Evolutionary conservation across 78 protist genomes (phyloP).

Genomic region (Trichosphaerium sp.): DNA sequence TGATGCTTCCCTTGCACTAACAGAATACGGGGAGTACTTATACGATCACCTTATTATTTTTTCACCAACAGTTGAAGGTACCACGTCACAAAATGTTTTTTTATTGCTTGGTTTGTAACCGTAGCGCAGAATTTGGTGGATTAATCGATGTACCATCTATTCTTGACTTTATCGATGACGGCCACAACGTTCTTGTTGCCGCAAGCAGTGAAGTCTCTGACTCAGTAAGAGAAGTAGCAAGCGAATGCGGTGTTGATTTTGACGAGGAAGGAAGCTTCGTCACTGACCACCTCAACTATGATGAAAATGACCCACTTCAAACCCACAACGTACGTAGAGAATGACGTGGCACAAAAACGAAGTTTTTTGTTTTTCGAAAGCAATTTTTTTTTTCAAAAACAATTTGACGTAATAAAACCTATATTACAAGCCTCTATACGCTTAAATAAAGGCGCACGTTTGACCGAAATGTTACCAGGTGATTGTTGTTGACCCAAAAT

Average conservation of each 20-base stretch:
- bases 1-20: constrained; percentile 3
- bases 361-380: too few species aligned
- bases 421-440: too few species aligned
- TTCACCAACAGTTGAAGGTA: constrained; percentile 41
- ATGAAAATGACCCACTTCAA: constrained; percentile 10
- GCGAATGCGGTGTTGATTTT: constrained; percentile 52
- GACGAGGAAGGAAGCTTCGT: constrained; percentile 49
- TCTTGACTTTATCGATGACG: constrained; percentile 44
- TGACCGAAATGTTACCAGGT: too few species aligned
- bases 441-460: too few species aligned
- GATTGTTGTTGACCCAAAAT: too few species aligned
- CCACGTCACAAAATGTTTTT: neutral
- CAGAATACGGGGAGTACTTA: constrained; percentile 37
- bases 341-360: too few species aligned
- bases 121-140: constrained; percentile 18
- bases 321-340: too few species aligned
- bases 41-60: constrained; percentile 47
- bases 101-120: neutral
- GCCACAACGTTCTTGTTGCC: constrained; percentile 57
- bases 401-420: too few species aligned
- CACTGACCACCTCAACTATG: constrained; percentile 55
- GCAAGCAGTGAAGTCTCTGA: constrained; percentile 24
- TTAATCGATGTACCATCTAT: constrained; percentile 7
- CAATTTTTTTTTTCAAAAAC: too few species aligned
- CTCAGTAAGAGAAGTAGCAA: constrained; percentile 51